Evolutionary conservation across 1,284 basidiomycete species (phyloP), one percentile per base, ranked within the genome.

Genomic region (Rhodofomes roseus): DNA sequence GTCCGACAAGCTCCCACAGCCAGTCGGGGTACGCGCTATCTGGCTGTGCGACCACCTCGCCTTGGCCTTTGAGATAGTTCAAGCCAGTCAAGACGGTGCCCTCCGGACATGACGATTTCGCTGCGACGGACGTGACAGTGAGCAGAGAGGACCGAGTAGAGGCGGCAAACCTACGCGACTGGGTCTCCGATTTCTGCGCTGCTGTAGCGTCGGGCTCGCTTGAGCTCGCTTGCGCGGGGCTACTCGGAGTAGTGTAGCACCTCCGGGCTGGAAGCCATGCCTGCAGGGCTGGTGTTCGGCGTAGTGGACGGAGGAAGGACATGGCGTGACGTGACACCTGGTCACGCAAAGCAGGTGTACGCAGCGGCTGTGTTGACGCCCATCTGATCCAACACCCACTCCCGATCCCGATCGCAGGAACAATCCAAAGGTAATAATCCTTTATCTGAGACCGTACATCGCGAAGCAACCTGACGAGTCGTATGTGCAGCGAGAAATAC

Each of bases 1-100:
- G 79, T 62, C 82, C 71, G 29, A 93, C 75, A 46, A 95, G 71
- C 23, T 81, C 87, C 93, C 95, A 98, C 48, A 98, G 74, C 95
- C 95, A 97, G 4, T 83, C 71, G 1, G 95, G 95, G 73, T 98
- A 97, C 67, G 90, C 85, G 40, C 91, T 86, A 74, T 98, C 95
- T 2, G 90, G 79, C 12, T 84, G 75, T 1, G 95, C 93, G 12
- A 95, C 74, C 2, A 96, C 87, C 39, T 92, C 89, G 0, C 84
- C 77, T 69, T 95, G 89, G 63, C 86, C 89, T 74, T 97, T 97
- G 55, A 93, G 79, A 68, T 93, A 93, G 62, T 89, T 88, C 7
- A 95, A 73, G 2, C 94, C 94, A 9, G 79, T 78, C 39, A 98
- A 76, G 2, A 91, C 75, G 6, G 92, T 93, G 59, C 90, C 87